phyloP scores from a whole-genome alignment of 371 early-diverging fungal genomes.

The Nosema bombycis region DNA sequence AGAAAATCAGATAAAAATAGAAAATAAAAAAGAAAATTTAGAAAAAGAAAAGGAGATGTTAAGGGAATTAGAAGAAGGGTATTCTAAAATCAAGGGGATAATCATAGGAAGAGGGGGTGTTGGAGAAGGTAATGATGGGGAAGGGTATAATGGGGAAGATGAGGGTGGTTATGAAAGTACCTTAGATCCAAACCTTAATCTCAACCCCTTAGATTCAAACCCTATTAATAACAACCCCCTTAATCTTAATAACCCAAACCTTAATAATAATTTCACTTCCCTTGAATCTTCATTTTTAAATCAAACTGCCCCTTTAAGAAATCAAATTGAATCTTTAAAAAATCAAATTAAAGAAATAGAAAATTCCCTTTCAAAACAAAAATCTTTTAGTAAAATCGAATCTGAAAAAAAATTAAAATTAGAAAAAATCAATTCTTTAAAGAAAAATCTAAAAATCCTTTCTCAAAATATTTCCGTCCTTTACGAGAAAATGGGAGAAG shows the following conservation, averaged over 20 bases:
- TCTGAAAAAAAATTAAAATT: slow-evolving; percentile 30
- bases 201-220: no score
- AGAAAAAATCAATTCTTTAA: neutral
- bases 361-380: no score
- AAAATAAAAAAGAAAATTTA: slow-evolving; percentile 66
- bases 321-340: no score
- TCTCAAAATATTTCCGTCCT: neutral
- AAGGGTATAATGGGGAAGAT: neutral
- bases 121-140: slow-evolving; percentile 18
- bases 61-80: neutral
- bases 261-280: no score
- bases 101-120: slow-evolving; percentile 15
- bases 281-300: no score
- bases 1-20: slow-evolving; percentile 69
- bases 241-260: no score
- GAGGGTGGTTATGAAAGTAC: slow-evolving; percentile 6
- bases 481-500: neutral
- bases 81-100: neutral
- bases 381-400: no score
- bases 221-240: no score
- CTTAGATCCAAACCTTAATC: no score
- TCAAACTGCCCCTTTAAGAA: no score
- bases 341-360: no score
- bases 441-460: slow-evolving; percentile 16
- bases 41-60: slow-evolving; percentile 8